These are phyloP conservation scores for Liquidambar formosana DNA, from an alignment of 164 flowering plant species.

Conservation along the genomic window DNA sequence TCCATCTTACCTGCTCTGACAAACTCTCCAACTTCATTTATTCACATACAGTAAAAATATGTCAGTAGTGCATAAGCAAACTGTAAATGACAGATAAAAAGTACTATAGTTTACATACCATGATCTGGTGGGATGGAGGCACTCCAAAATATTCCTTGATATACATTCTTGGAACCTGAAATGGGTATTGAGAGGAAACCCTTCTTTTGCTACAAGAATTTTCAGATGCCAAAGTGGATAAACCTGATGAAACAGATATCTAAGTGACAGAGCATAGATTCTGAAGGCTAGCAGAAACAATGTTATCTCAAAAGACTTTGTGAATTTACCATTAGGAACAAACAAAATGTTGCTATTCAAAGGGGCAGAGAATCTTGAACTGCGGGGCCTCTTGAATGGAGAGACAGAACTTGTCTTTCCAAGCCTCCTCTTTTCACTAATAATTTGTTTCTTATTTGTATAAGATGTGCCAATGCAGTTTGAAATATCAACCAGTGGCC, in stretches of 20 bases:
- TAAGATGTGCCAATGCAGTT: slow-evolving; percentile 31
- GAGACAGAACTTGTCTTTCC: slow-evolving; percentile 50
- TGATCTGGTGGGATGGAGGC: slow-evolving; percentile 37
- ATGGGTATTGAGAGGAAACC: slow-evolving; percentile 63
- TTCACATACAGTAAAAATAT: not conserved
- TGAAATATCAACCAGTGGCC: slow-evolving; percentile 69
- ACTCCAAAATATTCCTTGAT: slow-evolving; percentile 64
- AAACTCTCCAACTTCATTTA: slow-evolving; percentile 44
- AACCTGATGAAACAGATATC: slow-evolving; percentile 36
- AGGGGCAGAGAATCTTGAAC: slow-evolving; percentile 69
- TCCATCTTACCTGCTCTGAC: slow-evolving; percentile 37
- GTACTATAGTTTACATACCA: slow-evolving; percentile 35
- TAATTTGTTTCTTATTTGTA: slow-evolving; percentile 23
- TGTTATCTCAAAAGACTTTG: not conserved
- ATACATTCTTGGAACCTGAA: slow-evolving; percentile 45
- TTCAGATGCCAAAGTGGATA: slow-evolving; percentile 37
- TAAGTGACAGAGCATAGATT: slow-evolving; percentile 11
- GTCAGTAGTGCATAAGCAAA: slow-evolving; percentile 24
- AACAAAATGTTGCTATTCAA: slow-evolving; percentile 32
- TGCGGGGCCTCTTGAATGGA: slow-evolving; percentile 91
- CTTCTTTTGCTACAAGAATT: slow-evolving; percentile 36
- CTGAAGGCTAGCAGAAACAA: not conserved
- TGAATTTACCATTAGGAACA: slow-evolving; percentile 48
- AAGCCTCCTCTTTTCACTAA: slow-evolving; percentile 45
- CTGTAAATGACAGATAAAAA: not conserved